Evolutionary conservation across 1,284 basidiomycete genomes (phyloP), one percentile per base, ranked within the genome.

Genomic region (Rhizopogon hawkerae): DNA sequence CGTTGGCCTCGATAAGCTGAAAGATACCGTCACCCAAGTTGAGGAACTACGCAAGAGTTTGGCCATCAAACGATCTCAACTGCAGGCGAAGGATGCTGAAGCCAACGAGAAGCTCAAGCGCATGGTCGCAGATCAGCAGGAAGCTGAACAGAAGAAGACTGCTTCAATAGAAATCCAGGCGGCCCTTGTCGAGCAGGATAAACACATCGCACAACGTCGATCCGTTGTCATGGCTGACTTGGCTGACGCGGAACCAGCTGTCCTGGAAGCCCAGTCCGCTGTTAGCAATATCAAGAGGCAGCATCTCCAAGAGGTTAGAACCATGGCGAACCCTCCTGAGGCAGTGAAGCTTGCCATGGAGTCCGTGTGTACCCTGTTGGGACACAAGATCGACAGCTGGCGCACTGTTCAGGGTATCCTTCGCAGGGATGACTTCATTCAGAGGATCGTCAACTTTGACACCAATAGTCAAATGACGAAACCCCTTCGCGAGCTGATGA

Each of bases 341-440:
- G 89, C 92, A 7, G 95, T 99, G 63, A 98, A 98, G 69, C 71
- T 95, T 45, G 91, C 96, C 11, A 98, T 99, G 95, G 96, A 99
- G 64, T 97, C 93, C 1, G 95, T 97, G 33, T 99, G 96, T 68
- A 95, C 92, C 11, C 78, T 97, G 31, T 82, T 99, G n/a, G 96
- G 96, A 8, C 89, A 97, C 72, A 92, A 93, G 69, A 89, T 96
- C 60, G 94, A 98, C 58, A 88, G 84, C 65, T 99, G 96, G 97
- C 87, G 92, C 60, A 83, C 92, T 1, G 94, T 99, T 2, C 95
- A 98, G 67, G 86, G 86, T 60, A 90, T 98, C 67, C 94, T 99
- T 59, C 90, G 96, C 54, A 82, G 92, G 35, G 97, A 98, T 58
- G 93, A 98, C 69, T 99, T 99, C 70, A 98, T 98, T 62, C 83